Conservation (phyloP, 2,329 filamentous ascomycete species). For the Talaromyces verruculosus region DNA sequence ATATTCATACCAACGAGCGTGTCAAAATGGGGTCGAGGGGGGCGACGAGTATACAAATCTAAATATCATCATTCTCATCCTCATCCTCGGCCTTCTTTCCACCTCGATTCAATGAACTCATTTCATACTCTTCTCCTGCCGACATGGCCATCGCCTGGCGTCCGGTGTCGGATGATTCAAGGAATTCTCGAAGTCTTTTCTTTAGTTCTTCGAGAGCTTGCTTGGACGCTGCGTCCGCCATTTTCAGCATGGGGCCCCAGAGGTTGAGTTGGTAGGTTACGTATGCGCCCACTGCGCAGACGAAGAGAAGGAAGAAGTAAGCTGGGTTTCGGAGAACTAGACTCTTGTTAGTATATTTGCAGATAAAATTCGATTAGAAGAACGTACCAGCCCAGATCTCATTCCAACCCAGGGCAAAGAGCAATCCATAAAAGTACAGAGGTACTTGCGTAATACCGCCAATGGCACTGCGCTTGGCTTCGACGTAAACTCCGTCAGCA, state of each 20-base stretch:
- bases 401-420: conserved; percentile 96
- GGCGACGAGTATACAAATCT: no score
- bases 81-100: conserved; percentile 32
- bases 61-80: conserved; percentile 35
- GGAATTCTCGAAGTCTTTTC: conserved; percentile 83
- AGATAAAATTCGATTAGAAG: not conserved
- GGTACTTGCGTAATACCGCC: conserved; percentile 93
- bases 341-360: not conserved
- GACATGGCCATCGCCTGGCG: conserved; percentile 79
- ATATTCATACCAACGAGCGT: not conserved
- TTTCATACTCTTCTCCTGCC: conserved; percentile 60
- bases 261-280: conserved; percentile 92
- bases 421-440: conserved; percentile 86
- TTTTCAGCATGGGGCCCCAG: conserved; percentile 92
- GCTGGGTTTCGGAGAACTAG: conserved; percentile 88
- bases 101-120: conserved; percentile 38
- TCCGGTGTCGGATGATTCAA: conserved; percentile 82
- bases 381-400: conserved; percentile 86
- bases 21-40: no score
- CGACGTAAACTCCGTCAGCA: conserved; percentile 94
- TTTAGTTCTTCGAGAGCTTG: conserved; percentile 92
- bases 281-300: conserved; percentile 75
- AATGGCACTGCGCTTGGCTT: conserved; percentile 95
- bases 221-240: conserved; percentile 81
- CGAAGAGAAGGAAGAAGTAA: conserved; percentile 84